A percentile compares a stretch with the other conserved stretches of the same genome.
These are phyloP conservation scores for Aureobasidium mangrovei DNA, from an alignment of 2,329 filamentous ascomycete species.

Conservation along the genomic window DNA sequence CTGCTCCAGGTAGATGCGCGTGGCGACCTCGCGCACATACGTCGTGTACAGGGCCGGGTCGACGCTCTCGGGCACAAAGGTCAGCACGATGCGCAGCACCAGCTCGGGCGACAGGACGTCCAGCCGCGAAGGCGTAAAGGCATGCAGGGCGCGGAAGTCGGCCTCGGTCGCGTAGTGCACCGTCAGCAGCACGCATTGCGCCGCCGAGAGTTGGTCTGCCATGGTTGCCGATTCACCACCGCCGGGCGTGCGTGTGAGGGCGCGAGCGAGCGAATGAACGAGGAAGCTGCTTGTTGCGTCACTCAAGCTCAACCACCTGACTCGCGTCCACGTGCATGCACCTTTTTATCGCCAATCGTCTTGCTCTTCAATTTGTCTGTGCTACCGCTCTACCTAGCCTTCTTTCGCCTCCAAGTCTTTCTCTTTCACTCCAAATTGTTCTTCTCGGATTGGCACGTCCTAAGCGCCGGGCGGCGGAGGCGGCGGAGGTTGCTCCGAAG, in stretches of 20 bases:
- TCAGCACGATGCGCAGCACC: slow-evolving; percentile 63
- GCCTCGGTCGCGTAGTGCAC: slow-evolving; percentile 59
- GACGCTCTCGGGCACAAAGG: slow-evolving; percentile 64
- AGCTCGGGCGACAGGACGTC: slow-evolving; percentile 55
- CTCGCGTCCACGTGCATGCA: too few relatives aligned
- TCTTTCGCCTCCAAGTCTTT: too few relatives aligned
- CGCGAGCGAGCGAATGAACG: too few relatives aligned
- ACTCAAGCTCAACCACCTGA: too few relatives aligned
- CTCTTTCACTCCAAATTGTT: too few relatives aligned
- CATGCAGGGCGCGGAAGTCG: slow-evolving; percentile 54
- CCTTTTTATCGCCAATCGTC: too few relatives aligned
- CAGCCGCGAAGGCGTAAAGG: slow-evolving; percentile 48
- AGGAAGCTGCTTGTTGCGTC: too few relatives aligned
- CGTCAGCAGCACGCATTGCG: slow-evolving; percentile 65
- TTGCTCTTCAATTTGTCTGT: too few relatives aligned
- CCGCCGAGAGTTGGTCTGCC: slow-evolving; percentile 44
- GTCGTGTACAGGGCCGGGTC: slow-evolving; percentile 54
- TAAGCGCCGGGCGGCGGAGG: slow-evolving; percentile 37
- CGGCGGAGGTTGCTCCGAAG: slow-evolving; percentile 54
- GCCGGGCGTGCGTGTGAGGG: too few relatives aligned
- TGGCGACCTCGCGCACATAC: slow-evolving; percentile 51
- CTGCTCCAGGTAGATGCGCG: slow-evolving; percentile 37
- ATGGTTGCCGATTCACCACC: slow-evolving; percentile 9
- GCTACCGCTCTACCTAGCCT: too few relatives aligned
- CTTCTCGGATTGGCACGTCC: not conserved